Evolutionary conservation across 2,329 filamentous ascomycete species (phyloP).

Genomic region (Teratosphaeria gauchensis): DNA sequence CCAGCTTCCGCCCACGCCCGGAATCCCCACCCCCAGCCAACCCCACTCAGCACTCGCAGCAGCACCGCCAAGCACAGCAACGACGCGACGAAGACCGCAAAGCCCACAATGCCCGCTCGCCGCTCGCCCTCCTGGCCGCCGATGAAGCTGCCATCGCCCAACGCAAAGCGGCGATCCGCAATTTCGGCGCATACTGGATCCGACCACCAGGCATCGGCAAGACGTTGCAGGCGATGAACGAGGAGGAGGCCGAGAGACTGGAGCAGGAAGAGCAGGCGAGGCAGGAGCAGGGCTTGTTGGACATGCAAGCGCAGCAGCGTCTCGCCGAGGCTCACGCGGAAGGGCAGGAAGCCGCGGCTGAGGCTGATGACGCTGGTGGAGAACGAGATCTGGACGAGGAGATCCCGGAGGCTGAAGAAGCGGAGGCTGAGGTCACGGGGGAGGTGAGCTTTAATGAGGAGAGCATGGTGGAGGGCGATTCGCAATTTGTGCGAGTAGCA

Average conservation of each 20-base stretch:
- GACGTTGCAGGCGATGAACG: slow-evolving; percentile 79
- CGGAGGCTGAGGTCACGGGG: slow-evolving; percentile 57
- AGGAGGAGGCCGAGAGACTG: slow-evolving; percentile 80
- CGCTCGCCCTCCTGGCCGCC: slow-evolving; percentile 57
- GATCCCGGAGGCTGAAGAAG: slow-evolving; percentile 53
- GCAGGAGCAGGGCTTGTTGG: slow-evolving; percentile 60
- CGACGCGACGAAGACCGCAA: slow-evolving; percentile 24
- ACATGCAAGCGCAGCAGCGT: slow-evolving; percentile 55
- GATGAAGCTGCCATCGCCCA: slow-evolving; percentile 71
- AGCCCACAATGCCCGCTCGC: slow-evolving; percentile 38
- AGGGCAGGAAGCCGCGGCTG: slow-evolving; percentile 29
- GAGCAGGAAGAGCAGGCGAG: slow-evolving; percentile 70
- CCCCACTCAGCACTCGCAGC: slow-evolving; percentile 7
- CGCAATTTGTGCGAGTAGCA: slow-evolving; percentile 16
- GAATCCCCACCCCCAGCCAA: slow-evolving; percentile 15
- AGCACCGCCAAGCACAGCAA: slow-evolving; percentile 19
- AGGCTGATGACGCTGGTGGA: slow-evolving; percentile 30
- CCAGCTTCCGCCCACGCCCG: slow-evolving; percentile 17
- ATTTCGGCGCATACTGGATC: slow-evolving; percentile 85
- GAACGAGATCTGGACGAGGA: slow-evolving; percentile 46
- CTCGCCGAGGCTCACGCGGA: slow-evolving; percentile 42
- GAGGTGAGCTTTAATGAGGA: slow-evolving; percentile 39
- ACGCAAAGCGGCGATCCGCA: slow-evolving; percentile 70
- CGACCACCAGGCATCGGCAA: slow-evolving; percentile 80
- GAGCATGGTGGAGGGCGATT: slow-evolving; percentile 37